Evolutionary conservation across 2,329 filamentous ascomycete species (phyloP), one percentile per base, ranked within the genome.

Genomic region (Alternaria panax): DNA sequence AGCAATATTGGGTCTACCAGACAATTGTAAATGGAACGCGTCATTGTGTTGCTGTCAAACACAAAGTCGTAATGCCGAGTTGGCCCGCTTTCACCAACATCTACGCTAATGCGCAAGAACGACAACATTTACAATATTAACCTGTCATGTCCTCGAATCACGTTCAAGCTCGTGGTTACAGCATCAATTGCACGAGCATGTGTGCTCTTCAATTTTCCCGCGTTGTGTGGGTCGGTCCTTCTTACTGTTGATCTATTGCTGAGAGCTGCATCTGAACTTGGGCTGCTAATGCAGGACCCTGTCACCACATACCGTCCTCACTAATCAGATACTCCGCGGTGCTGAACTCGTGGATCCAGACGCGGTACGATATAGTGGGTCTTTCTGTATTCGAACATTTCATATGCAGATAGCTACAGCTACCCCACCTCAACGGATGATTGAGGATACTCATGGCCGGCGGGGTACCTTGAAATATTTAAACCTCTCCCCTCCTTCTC

Each of bases 391-490:
- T 42, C n/a, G 18, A 54, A 40, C 20, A 54, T 32, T 46, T 45
- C 51, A 51, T 50, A 54, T 64, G 63, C 60, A 65, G 50, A 46
- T 22, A 32, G 51, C 32, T 22, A 54, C 7, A 64, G 54, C 58
- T 73, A 74, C 72, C 72, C 71, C 72, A 66, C 72, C 63, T 56
- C 57, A 65, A 72, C 68, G 62, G 67, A 59, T 72, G 60, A 51
- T 54, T 57, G 52, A 64, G 68, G 67, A 60, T 61, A 64, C 48
- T 48, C 54, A 56, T 60, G 63, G 36, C 27, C 32, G 40, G 51
- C 43, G 43, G 54, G 61, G 58, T n/a, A 20, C 28, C 32, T 45
- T 52, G 45, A 18, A 40, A 57, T 70, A 71, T 70, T 71, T 68
- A 70, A 69, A 8, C 57, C 58, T 42, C 45, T 28, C 40, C 36